A percentile compares a stretch with the other conserved stretches of the same genome.
Conservation (phyloP, 2,329 filamentous ascomycete genomes). For the Aureobasidium leucospermi region DNA sequence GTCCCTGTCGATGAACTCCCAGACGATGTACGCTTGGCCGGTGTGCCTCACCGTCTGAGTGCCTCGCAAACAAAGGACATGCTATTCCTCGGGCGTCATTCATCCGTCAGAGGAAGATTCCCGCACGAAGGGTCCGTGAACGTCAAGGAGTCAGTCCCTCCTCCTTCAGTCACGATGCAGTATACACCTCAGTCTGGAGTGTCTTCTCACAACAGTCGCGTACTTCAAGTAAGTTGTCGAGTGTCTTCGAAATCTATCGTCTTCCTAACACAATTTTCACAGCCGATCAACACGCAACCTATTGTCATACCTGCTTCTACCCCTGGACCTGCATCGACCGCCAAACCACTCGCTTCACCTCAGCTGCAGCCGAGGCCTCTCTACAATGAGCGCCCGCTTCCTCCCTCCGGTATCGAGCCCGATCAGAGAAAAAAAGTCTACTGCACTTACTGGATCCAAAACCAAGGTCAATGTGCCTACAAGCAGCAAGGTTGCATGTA, state of each 20-base stretch:
- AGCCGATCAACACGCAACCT: not conserved
- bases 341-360: not conserved
- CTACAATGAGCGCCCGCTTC: constrained; percentile 15
- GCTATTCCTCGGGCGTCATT: constrained; percentile 24
- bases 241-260: not conserved
- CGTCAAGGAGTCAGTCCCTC: constrained; percentile 16
- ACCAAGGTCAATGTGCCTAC: constrained; percentile 70
- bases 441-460: constrained; percentile 85
- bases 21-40: constrained; percentile 29
- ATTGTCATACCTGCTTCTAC: not conserved
- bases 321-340: not conserved
- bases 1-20: constrained; percentile 39
- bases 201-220: not conserved
- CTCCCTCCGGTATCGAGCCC: constrained; percentile 33
- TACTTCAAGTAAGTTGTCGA: not conserved
- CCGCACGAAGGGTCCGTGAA: constrained; percentile 16
- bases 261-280: not conserved
- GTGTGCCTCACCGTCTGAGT: constrained; percentile 29
- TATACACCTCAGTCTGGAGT: not conserved
- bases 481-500: constrained; percentile 79
- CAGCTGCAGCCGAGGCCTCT: not conserved
- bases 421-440: constrained; percentile 59
- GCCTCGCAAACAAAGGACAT: constrained; percentile 25
- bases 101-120: constrained; percentile 17
- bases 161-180: constrained; percentile 13